Evolutionary conservation across 306 rosid species (phyloP).

Genomic region (Biancaea sappan): DNA sequence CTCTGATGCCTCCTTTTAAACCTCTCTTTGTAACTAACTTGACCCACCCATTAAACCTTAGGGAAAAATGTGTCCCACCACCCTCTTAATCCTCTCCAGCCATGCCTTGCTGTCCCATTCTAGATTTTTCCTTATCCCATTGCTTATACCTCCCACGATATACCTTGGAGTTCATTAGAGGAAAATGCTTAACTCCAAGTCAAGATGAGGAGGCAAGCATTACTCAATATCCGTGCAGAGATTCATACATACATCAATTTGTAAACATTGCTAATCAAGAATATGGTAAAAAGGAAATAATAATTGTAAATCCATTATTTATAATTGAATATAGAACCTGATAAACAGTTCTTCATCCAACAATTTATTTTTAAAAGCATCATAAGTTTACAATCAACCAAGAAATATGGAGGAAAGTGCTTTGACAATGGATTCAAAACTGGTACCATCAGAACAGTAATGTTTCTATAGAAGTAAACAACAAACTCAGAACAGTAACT

Average conservation of each 20-base stretch:
- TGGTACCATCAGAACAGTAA: conserved; percentile 17
- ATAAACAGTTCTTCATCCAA: neutral
- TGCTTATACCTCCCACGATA: too few relatives aligned
- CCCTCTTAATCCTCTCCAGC: too few relatives aligned
- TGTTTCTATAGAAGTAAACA: conserved; percentile 1
- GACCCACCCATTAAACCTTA: too few relatives aligned
- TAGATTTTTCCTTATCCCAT: too few relatives aligned
- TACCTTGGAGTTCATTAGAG: too few relatives aligned
- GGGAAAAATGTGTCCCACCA: too few relatives aligned
- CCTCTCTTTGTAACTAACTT: too few relatives aligned
- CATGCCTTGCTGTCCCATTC: too few relatives aligned
- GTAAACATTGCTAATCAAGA: neutral
- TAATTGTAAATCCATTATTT: conserved; percentile 15
- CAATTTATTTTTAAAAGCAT: neutral
- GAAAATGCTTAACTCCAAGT: neutral
- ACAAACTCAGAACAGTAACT: conserved; percentile 12
- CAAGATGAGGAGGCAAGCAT: neutral
- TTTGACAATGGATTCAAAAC: conserved; percentile 7
- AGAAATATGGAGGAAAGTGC: neutral
- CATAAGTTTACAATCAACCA: conserved; percentile 12
- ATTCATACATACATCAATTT: neutral
- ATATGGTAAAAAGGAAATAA: conserved; percentile 17
- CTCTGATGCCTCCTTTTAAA: too few relatives aligned
- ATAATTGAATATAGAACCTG: conserved; percentile 12
- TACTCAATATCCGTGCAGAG: neutral